Conservation (phyloP, 106 monocot genomes). For the Dioscorea alata region DNA sequence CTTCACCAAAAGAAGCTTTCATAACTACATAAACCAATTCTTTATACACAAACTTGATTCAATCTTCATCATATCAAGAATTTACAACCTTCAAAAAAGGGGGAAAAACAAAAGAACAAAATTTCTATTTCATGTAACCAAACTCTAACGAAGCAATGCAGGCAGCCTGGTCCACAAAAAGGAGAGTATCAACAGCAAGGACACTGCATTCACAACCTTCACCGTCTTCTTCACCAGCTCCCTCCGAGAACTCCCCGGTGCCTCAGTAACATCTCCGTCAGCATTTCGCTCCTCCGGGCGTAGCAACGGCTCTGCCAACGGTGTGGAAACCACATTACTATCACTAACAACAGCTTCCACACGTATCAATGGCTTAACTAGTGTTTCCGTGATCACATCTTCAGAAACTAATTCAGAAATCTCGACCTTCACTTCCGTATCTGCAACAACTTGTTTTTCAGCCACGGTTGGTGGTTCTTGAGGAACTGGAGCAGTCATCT, state of each 20-base stretch:
- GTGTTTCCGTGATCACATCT: too few relatives aligned
- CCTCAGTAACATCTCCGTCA: too few relatives aligned
- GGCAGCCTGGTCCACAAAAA: not conserved
- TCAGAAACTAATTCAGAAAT: too few relatives aligned
- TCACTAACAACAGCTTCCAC: too few relatives aligned
- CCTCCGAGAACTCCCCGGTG: too few relatives aligned
- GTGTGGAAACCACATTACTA: too few relatives aligned
- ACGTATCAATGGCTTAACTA: too few relatives aligned
- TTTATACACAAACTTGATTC: not conserved
- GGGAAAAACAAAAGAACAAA: not conserved
- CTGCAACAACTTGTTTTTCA: too few relatives aligned
- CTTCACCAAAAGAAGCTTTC: not conserved
- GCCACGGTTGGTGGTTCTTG: too few relatives aligned
- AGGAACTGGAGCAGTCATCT: too few relatives aligned
- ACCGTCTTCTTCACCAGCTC: too few relatives aligned
- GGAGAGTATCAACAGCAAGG: not conserved
- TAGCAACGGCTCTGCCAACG: not conserved
- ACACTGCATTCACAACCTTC: not conserved
- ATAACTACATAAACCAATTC: not conserved
- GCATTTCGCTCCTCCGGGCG: not conserved
- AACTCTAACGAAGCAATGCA: not conserved
- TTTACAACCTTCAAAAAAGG: not conserved
- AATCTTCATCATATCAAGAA: not conserved
- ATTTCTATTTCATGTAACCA: not conserved
- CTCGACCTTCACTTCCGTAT: too few relatives aligned